Evolutionary conservation across 768 basidiomycete genomes (phyloP).

Genomic region (Boletus rex-veris): DNA sequence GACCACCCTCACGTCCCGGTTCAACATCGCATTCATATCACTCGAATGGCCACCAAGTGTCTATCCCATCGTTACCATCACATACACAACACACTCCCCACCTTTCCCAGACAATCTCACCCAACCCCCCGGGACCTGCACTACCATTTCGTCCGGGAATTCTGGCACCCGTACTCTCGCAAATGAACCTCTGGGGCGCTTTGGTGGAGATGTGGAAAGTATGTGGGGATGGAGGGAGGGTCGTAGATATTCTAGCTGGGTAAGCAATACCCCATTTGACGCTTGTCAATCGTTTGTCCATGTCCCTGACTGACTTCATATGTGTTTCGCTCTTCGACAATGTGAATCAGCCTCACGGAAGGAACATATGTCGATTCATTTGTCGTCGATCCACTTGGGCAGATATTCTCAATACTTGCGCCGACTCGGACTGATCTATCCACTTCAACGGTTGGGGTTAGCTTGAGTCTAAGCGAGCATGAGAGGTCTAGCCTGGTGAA

Average conservation of each 20-base stretch:
- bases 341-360: conserved; percentile 21
- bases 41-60: conserved; percentile 4
- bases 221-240: conserved; percentile 16
- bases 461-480: conserved; percentile 15
- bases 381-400: conserved; percentile 25
- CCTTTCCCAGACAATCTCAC: conserved; percentile 4
- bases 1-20: conserved; percentile 22
- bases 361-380: conserved; percentile 23
- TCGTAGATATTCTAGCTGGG: conserved; percentile 25
- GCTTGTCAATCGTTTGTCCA: not conserved
- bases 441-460: not conserved
- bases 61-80: conserved; percentile 4
- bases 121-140: not conserved
- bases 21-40: conserved; percentile 11
- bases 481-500: conserved; percentile 59
- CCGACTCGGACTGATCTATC: conserved; percentile 9
- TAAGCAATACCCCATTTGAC: conserved; percentile 10
- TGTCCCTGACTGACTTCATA: not conserved
- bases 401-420: conserved; percentile 27
- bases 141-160: conserved; percentile 17
- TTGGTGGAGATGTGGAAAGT: conserved; percentile 29
- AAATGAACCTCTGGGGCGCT: conserved; percentile 20
- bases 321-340: not conserved
- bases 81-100: conserved; percentile 9
- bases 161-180: conserved; percentile 19